Evolutionary conservation across 2,329 filamentous ascomycete species (phyloP), one percentile per base, ranked within the genome.

Genomic region (Hymenoscyphus fraxineus): DNA sequence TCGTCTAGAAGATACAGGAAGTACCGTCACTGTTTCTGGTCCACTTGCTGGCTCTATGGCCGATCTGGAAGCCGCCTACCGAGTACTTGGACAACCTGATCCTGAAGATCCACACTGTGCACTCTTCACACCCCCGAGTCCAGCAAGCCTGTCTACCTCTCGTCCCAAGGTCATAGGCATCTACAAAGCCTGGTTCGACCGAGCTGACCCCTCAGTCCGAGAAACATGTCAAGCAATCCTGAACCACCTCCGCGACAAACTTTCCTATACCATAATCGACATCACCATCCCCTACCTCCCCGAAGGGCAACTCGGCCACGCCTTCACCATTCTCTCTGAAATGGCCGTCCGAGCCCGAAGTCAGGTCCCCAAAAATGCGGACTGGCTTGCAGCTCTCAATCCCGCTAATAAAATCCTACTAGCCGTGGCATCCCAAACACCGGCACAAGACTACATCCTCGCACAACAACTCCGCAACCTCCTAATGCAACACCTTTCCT

Each of bases 11-110:
- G 80, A 78, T 64, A 80, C 82, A 76, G 80, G 79, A 71, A 82
- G 80, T 62, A 81, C 80, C 62, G 81, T 86, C 73, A 82, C 81
- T 63, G 88, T 95, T 16, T 80, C 85, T 6, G 91, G 92, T 0
- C 93, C 93, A 7, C 84, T 97, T 72, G 89, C 91, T 16, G 83
- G 86, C 58, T 94, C 84, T 62, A 90, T 90, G 67, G 81, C 87
- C 41, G 93, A 96, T 72, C 84, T 97, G 6, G 88, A 89, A 66
- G 82, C 93, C 61, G 89, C 90, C n/a, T 97, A 95, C 78, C 87
- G 91, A 59, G 75, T 91, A 71, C 92, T 96, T 83, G 84, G 90
- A 1, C 58, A 86, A 61, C 90, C 92, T 0, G 84, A 96, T 71
- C 85, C 88, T 0, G 77, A 81, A 2, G 83, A 89, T 73, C 79